Evolutionary conservation across 139 green algal genomes (phyloP), one percentile per base, ranked within the genome.

Genomic region (Coelastrella sp.): DNA sequence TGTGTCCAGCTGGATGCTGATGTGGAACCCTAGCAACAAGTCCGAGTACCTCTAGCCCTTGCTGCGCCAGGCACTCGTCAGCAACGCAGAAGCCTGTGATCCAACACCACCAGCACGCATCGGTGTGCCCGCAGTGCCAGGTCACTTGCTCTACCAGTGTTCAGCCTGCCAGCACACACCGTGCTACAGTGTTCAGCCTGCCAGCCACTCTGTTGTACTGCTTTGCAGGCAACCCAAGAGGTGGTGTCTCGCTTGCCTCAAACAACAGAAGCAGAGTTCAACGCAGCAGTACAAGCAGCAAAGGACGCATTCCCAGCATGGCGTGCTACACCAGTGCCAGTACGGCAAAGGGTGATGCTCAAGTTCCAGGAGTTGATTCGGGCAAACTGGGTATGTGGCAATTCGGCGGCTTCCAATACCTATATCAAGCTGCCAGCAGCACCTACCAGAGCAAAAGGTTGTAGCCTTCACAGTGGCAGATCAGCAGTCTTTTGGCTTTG

Each of bases 341-440:
- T 90, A 5, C 93, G 98, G 5, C 81, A 92, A 23, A 95, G 98
- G 1, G 95, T 99, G 22, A 99, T 99, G 97, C 94, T 99, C 80
- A 97, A 97, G 89, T 92, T 99, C 32, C 95, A 98, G 86, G 92
- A 98, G 68, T 93, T 99, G 47, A 99, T 99, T 86, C 92, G 95
- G 6, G 83, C 95, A 19, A 94, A 99, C 93, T 99, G 94, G 94
- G 94, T 96, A 73, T 58, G 92, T 14, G 60, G 68, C 68, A 76
- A 76, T 6, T 6, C 68, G 22, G 16, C 17, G 17, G 16, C 16
- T 32, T 10, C 11, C 61, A 71, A 13, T 71, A 19, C 10, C 11
- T 47, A 47, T 47, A 47, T 47, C 32, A 47, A 47, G 32, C 32
- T 71, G 10, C 0, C 61, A 71, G 61, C 61, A 71, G 11, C 61